phyloP scores from a whole-genome alignment of 352 stramenopile species.

The Globisporangium heterothallicum region DNA sequence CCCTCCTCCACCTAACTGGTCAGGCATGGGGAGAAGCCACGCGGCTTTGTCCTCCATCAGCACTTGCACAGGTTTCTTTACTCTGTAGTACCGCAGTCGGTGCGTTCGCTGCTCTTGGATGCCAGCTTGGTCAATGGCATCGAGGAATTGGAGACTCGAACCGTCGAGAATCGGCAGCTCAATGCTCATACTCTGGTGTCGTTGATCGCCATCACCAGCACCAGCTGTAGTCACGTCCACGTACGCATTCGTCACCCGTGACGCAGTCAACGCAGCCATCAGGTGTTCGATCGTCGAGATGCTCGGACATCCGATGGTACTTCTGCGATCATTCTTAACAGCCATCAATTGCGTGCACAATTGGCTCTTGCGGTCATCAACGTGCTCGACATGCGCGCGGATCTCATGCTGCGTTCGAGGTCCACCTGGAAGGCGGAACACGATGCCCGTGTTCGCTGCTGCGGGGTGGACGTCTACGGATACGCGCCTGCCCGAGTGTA shows the following conservation, averaged over 20 bases:
- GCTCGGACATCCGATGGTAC: slow-evolving; percentile 13
- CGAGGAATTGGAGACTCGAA: slow-evolving; percentile 42
- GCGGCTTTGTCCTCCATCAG: slow-evolving; percentile 56
- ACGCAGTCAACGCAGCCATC: slow-evolving; percentile 51
- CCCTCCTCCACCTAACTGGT: slow-evolving; percentile 10
- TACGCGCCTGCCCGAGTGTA: slow-evolving; percentile 44
- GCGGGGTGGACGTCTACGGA: slow-evolving; percentile 29
- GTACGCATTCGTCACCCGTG: slow-evolving; percentile 36
- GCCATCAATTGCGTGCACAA: slow-evolving; percentile 51
- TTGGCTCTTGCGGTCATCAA: slow-evolving; percentile 37
- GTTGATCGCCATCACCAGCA: neutral
- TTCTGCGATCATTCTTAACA: neutral
- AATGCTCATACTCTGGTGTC: slow-evolving; percentile 1
- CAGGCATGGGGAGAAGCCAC: slow-evolving; percentile 51
- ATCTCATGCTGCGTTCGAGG: slow-evolving; percentile 9
- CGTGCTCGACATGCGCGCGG: slow-evolving; percentile 24
- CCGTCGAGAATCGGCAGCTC: slow-evolving; percentile 70
- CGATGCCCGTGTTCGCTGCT: slow-evolving; percentile 22
- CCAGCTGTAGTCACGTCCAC: slow-evolving; percentile 20
- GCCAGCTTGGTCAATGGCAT: slow-evolving; percentile 30
- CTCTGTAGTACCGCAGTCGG: slow-evolving; percentile 23
- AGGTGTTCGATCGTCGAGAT: slow-evolving; percentile 65
- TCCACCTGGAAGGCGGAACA: slow-evolving; percentile 18
- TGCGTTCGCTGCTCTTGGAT: slow-evolving; percentile 20
- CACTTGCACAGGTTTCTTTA: slow-evolving; percentile 54